These are phyloP conservation scores for Xylariaceae sp. DNA, from an alignment of 2,329 filamentous ascomycete genomes.

Conservation along the genomic window DNA sequence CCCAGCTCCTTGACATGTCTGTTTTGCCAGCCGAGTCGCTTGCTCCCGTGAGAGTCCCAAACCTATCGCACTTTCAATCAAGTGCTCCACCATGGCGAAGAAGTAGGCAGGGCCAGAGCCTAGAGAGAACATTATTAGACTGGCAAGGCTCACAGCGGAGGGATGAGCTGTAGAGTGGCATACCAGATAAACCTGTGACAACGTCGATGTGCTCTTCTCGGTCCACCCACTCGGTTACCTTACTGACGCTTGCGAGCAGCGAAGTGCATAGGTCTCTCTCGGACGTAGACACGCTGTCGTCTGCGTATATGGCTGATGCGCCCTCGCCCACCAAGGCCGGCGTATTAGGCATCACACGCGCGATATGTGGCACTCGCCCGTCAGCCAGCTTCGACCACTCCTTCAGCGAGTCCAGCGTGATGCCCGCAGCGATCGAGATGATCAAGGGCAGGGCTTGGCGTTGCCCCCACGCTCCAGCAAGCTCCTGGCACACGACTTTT, in stretches of 20 bases:
- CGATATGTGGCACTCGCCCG: conserved; percentile 48
- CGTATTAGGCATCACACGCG: conserved; percentile 61
- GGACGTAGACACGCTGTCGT: conserved; percentile 47
- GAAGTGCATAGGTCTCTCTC: conserved; percentile 51
- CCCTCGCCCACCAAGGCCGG: conserved; percentile 58
- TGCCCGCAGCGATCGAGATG: conserved; percentile 56
- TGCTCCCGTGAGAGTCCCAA: conserved; percentile 54
- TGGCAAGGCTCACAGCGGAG: neutral
- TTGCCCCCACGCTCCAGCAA: conserved; percentile 47
- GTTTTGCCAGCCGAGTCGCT: conserved; percentile 55
- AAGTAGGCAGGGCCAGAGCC: conserved; percentile 60
- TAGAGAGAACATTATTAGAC: conserved; percentile 31
- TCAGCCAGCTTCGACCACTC: conserved; percentile 49
- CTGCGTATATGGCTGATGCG: conserved; percentile 54
- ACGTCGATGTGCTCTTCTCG: conserved; percentile 56
- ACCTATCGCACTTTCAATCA: conserved; percentile 51
- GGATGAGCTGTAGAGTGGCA: conserved; percentile 24
- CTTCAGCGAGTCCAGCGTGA: conserved; percentile 51
- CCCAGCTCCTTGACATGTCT: conserved; percentile 58
- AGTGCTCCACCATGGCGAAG: conserved; percentile 59
- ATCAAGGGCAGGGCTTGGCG: conserved; percentile 48
- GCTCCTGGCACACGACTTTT: conserved; percentile 53
- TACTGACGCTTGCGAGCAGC: conserved; percentile 53
- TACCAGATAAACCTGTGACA: conserved; percentile 56
- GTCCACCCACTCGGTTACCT: conserved; percentile 56